Evolutionary conservation across 495 filamentous ascomycete species (phyloP).

Genomic region (Aspergillus conjunctus): DNA sequence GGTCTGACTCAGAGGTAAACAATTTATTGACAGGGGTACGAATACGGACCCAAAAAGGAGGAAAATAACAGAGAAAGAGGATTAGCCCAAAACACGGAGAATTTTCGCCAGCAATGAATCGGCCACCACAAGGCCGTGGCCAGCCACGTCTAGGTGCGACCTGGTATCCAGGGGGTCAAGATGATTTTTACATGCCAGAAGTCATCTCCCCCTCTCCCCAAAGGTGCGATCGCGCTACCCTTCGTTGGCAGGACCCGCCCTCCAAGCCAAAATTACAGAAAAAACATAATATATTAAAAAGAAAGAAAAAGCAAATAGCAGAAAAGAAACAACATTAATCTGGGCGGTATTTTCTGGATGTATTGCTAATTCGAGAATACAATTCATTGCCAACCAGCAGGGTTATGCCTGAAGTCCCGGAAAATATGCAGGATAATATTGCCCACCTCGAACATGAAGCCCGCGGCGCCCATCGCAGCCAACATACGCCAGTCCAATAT

Average conservation of each 20-base stretch:
- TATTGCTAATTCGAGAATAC: constrained; percentile 21
- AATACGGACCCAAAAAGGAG: constrained; percentile 10
- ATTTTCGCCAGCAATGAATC: constrained; percentile 35
- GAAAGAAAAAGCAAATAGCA: constrained; percentile 5
- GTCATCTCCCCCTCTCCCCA: constrained; percentile 84
- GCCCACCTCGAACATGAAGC: constrained; percentile 86
- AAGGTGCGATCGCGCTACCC: constrained; percentile 62
- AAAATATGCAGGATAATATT: constrained; percentile 89
- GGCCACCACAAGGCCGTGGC: constrained; percentile 47
- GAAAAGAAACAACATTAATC: constrained; percentile 2
- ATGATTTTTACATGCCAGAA: constrained; percentile 84
- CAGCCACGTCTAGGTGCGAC: constrained; percentile 71
- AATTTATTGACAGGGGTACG: constrained; percentile 21
- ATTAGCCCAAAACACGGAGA: constrained; percentile 16
- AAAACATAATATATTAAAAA: constrained; percentile 4
- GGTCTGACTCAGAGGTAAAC: constrained; percentile 18
- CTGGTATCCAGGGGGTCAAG: constrained; percentile 84
- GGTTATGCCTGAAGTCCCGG: constrained; percentile 75
- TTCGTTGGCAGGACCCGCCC: constrained; percentile 10
- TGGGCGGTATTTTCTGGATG: background rate
- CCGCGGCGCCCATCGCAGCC: constrained; percentile 45
- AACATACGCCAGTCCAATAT: constrained; percentile 42
- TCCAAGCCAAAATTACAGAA: constrained; percentile 4
- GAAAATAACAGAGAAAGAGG: constrained; percentile 19
- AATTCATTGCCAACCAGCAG: constrained; percentile 40